Base-by-base conservation (phyloP, 2,329 filamentous ascomycete genomes). In the Aureobasidium sp. region DNA sequence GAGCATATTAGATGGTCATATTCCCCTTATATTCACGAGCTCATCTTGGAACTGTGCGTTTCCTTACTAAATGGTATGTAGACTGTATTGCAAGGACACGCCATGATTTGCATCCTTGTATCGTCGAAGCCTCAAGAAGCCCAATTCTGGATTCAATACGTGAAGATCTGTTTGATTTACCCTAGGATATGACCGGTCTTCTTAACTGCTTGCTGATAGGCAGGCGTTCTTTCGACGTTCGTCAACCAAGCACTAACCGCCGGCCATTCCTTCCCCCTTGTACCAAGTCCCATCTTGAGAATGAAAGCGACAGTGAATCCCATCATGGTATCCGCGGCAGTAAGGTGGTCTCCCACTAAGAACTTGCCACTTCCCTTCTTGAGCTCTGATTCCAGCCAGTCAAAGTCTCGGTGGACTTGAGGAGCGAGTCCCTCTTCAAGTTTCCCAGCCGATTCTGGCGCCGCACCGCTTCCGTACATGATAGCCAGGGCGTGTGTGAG, bases 321-420 rank as follows among this genome's bases (percentile, higher is more conserved):
- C 78, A 84, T 81, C 78, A 82, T 81, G 48, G 78, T 77, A 72
- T 85, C 82, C 42, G 81, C 82, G 9, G 76, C 79, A 1, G 78
- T 81, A 8, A 82, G 70, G 6, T 74, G 65, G 16, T 82, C 76
- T 1, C 82, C 82, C 13, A 79, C 74, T 27, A 85, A 53, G 59
- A 81, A 84, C 58, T 72, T 73, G 3, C 76, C 78, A 3, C 66
- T 66, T n/a, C 75, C 78, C 65, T 78, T 74, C 11, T 74, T 72
- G 45, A 85, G 70, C 67, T 83, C 79, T 1, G 67, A 66, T 48
- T 84, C 80, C 29, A 85, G 71, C 76, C 79, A 84, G 51, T 82
- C 76, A 42, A 85, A 68, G 67, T 84, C 80, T 43, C 80, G 82
- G 25, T 77, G 72, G 2, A 84, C 77, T 65, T 84, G 84, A n/a